Evolutionary conservation across 2,329 filamentous ascomycete genomes (phyloP).

Genomic region (Lasiodiplodia theobromae): DNA sequence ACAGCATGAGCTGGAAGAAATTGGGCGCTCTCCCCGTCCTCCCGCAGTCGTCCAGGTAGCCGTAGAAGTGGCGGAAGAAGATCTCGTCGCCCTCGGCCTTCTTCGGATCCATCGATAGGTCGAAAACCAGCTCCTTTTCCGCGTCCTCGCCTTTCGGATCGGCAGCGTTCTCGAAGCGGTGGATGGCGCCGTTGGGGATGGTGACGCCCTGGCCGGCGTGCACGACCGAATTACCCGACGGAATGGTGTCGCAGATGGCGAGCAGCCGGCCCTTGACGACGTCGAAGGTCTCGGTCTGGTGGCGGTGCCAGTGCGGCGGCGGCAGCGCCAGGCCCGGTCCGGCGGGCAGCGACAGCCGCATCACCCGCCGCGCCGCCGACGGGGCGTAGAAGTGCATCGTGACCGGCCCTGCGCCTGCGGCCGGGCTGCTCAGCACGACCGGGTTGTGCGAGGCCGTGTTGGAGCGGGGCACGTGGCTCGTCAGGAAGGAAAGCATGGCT

Average conservation of each 20-base stretch:
- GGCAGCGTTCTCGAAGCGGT: slow-evolving; percentile 27
- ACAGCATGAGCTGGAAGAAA: slow-evolving; percentile 28
- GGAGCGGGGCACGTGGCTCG: slow-evolving; percentile 14
- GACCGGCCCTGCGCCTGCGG: slow-evolving; percentile 19
- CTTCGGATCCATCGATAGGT: slow-evolving; percentile 26
- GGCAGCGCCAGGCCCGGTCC: slow-evolving; percentile 10
- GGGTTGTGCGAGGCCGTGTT: slow-evolving; percentile 22
- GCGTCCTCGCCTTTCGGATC: neutral
- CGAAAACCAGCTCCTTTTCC: slow-evolving; percentile 21
- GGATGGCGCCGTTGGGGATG: slow-evolving; percentile 23
- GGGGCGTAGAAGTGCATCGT: slow-evolving; percentile 18
- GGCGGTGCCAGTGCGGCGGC: slow-evolving; percentile 22
- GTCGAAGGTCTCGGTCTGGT: slow-evolving; percentile 16
- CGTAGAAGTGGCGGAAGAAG: slow-evolving; percentile 29
- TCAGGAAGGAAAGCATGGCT: slow-evolving; percentile 18
- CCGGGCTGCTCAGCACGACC: slow-evolving; percentile 19
- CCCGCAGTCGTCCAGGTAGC: slow-evolving; percentile 27
- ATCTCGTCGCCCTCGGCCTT: slow-evolving; percentile 17
- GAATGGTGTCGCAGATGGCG: slow-evolving; percentile 3
- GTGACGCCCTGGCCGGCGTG: slow-evolving; percentile 5
- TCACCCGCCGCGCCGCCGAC: neutral
- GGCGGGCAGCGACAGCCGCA: slow-evolving; percentile 11
- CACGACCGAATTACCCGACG: neutral
- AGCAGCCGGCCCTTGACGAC: slow-evolving; percentile 20
- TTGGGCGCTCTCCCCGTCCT: neutral